These are phyloP conservation scores for Pseudozyma sp. DNA, from an alignment of 1,284 basidiomycete genomes.

Conservation along the genomic window DNA sequence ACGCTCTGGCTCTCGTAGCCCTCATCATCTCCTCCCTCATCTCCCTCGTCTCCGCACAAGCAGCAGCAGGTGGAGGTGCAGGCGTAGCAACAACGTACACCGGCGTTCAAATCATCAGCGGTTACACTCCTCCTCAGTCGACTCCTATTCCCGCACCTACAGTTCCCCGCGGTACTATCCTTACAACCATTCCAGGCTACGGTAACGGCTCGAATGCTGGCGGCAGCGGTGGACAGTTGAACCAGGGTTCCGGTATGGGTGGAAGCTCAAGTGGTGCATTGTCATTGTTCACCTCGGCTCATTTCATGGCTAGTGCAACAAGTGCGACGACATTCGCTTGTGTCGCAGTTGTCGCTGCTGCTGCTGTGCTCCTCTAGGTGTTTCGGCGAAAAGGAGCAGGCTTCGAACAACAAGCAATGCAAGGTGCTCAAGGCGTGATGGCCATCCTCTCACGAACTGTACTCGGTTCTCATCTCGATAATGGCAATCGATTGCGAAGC, in stretches of 20 bases:
- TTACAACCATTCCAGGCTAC: constrained; percentile 54
- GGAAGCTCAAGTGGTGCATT: constrained; percentile 32
- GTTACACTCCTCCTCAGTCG: constrained; percentile 53
- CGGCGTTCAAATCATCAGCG: constrained; percentile 53
- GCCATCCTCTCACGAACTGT: not conserved
- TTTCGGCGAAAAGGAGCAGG: not conserved
- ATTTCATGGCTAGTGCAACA: constrained; percentile 26
- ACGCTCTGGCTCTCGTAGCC: constrained; percentile 31
- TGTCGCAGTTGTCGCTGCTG: constrained; percentile 28
- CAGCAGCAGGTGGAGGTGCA: constrained; percentile 56
- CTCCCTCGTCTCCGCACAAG: constrained; percentile 44
- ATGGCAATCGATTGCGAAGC: too few species aligned
- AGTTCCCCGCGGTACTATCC: constrained; percentile 50
- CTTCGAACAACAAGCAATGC: not conserved
- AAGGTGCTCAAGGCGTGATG: not conserved
- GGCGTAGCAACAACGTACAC: constrained; percentile 46
- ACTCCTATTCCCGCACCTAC: constrained; percentile 26
- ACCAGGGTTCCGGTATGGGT: constrained; percentile 29
- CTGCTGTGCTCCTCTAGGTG: constrained; percentile 27
- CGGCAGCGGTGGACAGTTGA: constrained; percentile 9
- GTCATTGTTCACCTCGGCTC: constrained; percentile 20
- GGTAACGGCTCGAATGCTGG: constrained; percentile 29
- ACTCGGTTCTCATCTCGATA: too few species aligned
- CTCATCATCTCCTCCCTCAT: constrained; percentile 35
- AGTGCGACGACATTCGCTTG: constrained; percentile 20